Evolutionary conservation across 192 early-diverging fungal species (phyloP).

Genomic region (Backusella mclennaniae): DNA sequence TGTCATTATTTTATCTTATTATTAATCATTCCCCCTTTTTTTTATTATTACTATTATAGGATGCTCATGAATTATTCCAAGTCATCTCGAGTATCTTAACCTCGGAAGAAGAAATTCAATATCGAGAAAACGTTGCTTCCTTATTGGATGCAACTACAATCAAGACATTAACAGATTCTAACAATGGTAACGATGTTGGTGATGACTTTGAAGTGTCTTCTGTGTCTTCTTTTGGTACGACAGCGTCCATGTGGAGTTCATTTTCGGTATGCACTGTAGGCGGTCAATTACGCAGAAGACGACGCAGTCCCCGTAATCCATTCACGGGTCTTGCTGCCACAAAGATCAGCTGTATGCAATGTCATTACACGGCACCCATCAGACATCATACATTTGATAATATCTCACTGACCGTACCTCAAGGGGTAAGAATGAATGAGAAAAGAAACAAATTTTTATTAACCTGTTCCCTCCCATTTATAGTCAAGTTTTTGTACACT

Average conservation of each 20-base stretch:
- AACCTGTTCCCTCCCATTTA: not conserved
- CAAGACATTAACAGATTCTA: conserved; percentile 4
- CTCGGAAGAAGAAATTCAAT: conserved; percentile 58
- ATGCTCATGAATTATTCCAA: conserved; percentile 89
- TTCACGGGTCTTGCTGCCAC: conserved; percentile 65
- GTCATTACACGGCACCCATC: conserved; percentile 72
- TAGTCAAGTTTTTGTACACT: conserved; percentile 49
- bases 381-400: conserved; percentile 73
- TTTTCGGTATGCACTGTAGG: conserved; percentile 39
- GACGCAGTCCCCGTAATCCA: conserved; percentile 45
- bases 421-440: conserved; percentile 13
- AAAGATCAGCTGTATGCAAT: conserved; percentile 67
- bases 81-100: conserved; percentile 74
- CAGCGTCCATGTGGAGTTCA: conserved; percentile 39
- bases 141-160: conserved; percentile 26
- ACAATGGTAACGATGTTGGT: not conserved
- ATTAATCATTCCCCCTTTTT: not conserved
- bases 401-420: conserved; percentile 63
- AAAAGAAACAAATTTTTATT: not conserved
- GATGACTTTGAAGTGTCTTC: conserved; percentile 34
- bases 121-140: conserved; percentile 19
- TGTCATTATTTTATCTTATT: not conserved
- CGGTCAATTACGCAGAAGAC: conserved; percentile 22
- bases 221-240: conserved; percentile 32
- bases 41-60: conserved; percentile 46